Percentiles rank a stretch among this genome's conserved stretches.
Evolutionary conservation across 1,284 basidiomycete species (phyloP).

Genomic region (Fomes fomentarius): DNA sequence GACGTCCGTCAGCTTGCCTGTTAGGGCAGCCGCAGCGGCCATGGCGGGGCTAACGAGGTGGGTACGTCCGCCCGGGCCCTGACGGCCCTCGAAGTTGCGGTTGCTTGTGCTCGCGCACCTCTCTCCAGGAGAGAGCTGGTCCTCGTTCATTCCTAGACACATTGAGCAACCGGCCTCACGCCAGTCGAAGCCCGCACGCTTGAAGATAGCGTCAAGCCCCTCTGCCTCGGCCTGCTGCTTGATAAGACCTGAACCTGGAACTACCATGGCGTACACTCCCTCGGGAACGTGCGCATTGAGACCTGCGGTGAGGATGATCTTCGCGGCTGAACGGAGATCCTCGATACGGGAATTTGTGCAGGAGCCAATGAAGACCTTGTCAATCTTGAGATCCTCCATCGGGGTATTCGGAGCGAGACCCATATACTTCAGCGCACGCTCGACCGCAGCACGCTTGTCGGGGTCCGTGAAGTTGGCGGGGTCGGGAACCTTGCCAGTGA

Average conservation of each 20-base stretch:
- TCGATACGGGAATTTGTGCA: slow-evolving; percentile 98
- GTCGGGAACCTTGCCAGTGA: slow-evolving; percentile 86
- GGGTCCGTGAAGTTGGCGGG: slow-evolving; percentile 71
- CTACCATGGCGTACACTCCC: slow-evolving; percentile 90
- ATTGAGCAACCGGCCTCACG: slow-evolving; percentile 97
- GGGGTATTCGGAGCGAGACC: slow-evolving; percentile 82
- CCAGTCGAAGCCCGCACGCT: slow-evolving; percentile 96
- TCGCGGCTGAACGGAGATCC: slow-evolving; percentile 89
- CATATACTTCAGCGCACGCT: slow-evolving; percentile 92
- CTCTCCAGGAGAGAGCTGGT: slow-evolving; percentile 88
- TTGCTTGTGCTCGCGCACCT: slow-evolving; percentile 97
- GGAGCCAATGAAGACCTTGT: slow-evolving; percentile 97
- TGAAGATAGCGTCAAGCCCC: slow-evolving; percentile 90
- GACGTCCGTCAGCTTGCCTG: slow-evolving; percentile 88
- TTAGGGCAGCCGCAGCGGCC: slow-evolving; percentile 94
- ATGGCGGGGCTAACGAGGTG: slow-evolving; percentile 95
- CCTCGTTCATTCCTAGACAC: slow-evolving; percentile 98
- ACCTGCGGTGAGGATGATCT: slow-evolving; percentile 79
- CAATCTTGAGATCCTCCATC: slow-evolving; percentile 85
- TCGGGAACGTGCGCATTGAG: slow-evolving; percentile 79
- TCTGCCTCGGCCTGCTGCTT: slow-evolving; percentile 96
- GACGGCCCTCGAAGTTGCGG: slow-evolving; percentile 95
- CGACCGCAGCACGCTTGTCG: slow-evolving; percentile 72
- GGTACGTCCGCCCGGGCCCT: slow-evolving; percentile 91
- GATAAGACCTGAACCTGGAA: slow-evolving; percentile 93